Evolutionary conservation across 768 basidiomycete species (phyloP), one percentile per base, ranked within the genome.

Genomic region (Kwoniella botswanensis): DNA sequence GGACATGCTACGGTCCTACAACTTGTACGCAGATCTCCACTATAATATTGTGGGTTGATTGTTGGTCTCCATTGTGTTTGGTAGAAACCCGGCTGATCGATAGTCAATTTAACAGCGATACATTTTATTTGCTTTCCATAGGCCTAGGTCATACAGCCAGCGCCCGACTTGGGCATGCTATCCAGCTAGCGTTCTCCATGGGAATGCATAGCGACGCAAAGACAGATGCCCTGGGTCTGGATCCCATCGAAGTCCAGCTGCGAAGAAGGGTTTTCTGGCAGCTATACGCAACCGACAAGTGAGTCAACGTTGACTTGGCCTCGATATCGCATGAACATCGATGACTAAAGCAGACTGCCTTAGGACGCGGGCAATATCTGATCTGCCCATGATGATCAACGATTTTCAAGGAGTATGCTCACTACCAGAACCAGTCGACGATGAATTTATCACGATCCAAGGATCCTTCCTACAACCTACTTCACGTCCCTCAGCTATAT

Each of bases 261-360:
- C 53, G 79, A 22, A 61, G 79, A 66, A 54, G 80, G 52, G 77
- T 79, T 13, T 82, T 82, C 55, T 82, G 80, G 80, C 80, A 82
- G 61, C 71, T 79, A 24, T 80, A 80, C 70, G 76, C 74, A 0
- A 75, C 58, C 46, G 80, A 82, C 70, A 82, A 80, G 78, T 82
- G 55, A 61, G 78, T 74, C 24, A 15, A 24, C 35, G 6, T 35
- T 35, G 4, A 35, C 35, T 9, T 1, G 1, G 6, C 35, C 35
- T 35, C 7, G 21, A 42, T 58, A 11, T 46, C n/a, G 41, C 12
- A n/a, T 42, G 15, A 11, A 18, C 15, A 18, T 17, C 46, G 26
- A 61, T 26, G 44, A 43, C 62, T 63, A 24, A 50, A 3, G 21
- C 65, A 18, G n/a, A 21, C 55, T 18, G 12, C 50, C 50, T 52